Evolutionary conservation across 208 protist species (phyloP).

Genomic region (Leptomonas seymouri): DNA sequence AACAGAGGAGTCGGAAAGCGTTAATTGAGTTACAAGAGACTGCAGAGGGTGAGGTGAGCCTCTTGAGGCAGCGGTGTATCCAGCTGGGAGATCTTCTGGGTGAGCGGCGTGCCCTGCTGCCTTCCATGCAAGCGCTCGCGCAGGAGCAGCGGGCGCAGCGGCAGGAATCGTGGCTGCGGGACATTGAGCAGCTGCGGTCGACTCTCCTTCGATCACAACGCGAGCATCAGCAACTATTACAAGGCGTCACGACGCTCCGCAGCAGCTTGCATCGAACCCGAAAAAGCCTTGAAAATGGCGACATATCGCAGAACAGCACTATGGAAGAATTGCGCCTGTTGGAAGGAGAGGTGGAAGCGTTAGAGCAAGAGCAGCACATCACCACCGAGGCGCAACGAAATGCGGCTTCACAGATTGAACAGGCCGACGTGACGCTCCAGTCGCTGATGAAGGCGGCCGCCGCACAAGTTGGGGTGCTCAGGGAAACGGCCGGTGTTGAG

Average conservation of each 20-base stretch:
- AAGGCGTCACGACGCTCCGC: conserved; percentile 35
- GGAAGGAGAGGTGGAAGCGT: conserved; percentile 19
- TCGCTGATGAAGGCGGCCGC: conserved; percentile 52
- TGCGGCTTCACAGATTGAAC: conserved; percentile 17
- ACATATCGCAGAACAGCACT: conserved; percentile 8
- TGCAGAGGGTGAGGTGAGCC: conserved; percentile 16
- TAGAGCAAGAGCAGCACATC: conserved; percentile 22
- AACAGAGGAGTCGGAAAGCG: conserved; percentile 12
- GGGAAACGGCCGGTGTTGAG: conserved; percentile 38
- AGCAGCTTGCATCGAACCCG: conserved; percentile 25
- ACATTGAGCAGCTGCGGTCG: conserved; percentile 27
- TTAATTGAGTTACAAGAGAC: conserved; percentile 20
- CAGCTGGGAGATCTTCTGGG: conserved; percentile 25
- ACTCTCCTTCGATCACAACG: conserved; percentile 24
- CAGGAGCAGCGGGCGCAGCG: conserved; percentile 30
- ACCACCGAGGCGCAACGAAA: conserved; percentile 4
- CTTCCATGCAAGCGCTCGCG: conserved; percentile 26
- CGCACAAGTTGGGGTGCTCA: conserved; percentile 32
- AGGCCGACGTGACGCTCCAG: conserved; percentile 39
- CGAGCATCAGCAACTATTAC: conserved; percentile 40
- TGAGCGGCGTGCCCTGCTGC: conserved; percentile 21
- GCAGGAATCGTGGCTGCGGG: conserved; percentile 25
- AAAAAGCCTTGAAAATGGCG: conserved; percentile 7
- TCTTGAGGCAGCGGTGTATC: conserved; percentile 24
- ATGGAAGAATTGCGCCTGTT: conserved; percentile 28